These are phyloP conservation scores for Linnemannia zychae DNA, from an alignment of 192 early-diverging fungal genomes.

Conservation along the genomic window DNA sequence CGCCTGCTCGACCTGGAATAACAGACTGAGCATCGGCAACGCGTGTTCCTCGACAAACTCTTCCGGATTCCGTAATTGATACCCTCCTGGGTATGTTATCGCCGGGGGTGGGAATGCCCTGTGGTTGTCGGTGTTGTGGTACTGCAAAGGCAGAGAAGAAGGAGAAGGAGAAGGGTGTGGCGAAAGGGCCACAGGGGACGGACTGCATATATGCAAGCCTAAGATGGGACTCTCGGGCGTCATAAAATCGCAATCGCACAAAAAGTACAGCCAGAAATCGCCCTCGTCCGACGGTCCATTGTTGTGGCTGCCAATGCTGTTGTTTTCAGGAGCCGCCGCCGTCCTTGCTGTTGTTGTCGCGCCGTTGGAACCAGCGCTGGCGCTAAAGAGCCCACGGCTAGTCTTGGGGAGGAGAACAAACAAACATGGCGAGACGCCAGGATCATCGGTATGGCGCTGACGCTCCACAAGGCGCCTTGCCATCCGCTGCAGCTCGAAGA, in stretches of 20 bases:
- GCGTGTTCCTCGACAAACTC: constrained; percentile 3
- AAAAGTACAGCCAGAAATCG: constrained; percentile 28
- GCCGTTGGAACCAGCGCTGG: not conserved
- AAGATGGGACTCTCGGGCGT: not conserved
- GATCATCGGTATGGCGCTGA: not conserved
- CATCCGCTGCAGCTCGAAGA: not conserved
- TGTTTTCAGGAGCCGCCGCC: not conserved
- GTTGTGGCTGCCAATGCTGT: not conserved
- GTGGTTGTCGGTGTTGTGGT: not conserved
- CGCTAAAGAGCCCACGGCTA: not conserved
- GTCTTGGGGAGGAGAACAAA: constrained; percentile 39
- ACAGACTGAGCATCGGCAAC: constrained; percentile 33
- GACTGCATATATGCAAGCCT: constrained; percentile 26
- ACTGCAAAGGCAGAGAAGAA: not conserved
- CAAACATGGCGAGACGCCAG: constrained; percentile 12
- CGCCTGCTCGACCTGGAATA: constrained; percentile 17
- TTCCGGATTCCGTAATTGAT: constrained; percentile 6
- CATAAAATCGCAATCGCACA: constrained; percentile 49
- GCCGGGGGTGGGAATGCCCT: not conserved
- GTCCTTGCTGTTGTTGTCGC: not conserved
- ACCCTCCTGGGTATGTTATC: not conserved
- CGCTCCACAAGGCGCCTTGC: not conserved
- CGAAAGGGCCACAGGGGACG: not conserved
- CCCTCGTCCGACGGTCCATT: too few relatives aligned
- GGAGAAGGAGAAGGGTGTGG: not conserved